These are phyloP conservation scores for Pelagophyceae sp. DNA, from an alignment of 352 stramenopile genomes.

Conservation along the genomic window DNA sequence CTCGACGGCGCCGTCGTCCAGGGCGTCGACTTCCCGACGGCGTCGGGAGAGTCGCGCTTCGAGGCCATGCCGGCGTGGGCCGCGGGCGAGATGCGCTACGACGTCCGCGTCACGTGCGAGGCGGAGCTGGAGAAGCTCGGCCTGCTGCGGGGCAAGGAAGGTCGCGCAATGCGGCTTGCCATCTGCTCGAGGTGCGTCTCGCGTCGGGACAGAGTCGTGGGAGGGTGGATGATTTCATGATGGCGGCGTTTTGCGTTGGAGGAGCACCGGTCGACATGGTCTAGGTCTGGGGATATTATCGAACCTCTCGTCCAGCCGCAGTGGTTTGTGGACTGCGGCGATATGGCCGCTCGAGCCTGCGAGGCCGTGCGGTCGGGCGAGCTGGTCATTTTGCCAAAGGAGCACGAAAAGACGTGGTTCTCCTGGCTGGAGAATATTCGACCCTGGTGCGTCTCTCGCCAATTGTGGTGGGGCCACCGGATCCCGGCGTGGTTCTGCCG, in stretches of 20 bases:
- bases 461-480: constrained; percentile 99
- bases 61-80: constrained; percentile 78
- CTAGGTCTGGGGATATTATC: constrained; percentile 95
- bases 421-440: constrained; percentile 88
- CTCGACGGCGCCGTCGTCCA: constrained; percentile 80
- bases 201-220: too few relatives aligned
- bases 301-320: constrained; percentile 98
- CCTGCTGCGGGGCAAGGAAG: constrained; percentile 88
- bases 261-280: too few relatives aligned
- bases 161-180: constrained; percentile 95
- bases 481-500: constrained; percentile 92
- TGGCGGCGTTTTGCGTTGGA: too few relatives aligned
- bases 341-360: constrained; percentile 83
- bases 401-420: constrained; percentile 89
- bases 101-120: constrained; percentile 73
- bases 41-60: background rate
- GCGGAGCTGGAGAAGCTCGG: constrained; percentile 86
- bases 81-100: constrained; percentile 86
- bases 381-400: constrained; percentile 84
- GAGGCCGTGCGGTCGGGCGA: constrained; percentile 85
- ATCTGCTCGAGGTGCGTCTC: constrained; percentile 93
- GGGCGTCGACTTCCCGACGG: background rate
- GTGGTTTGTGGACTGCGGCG: constrained; percentile 95
- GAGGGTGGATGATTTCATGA: too few relatives aligned
- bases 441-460: constrained; percentile 96